Conservation (phyloP, 306 rosid genomes). For the Ceratonia siliqua region DNA sequence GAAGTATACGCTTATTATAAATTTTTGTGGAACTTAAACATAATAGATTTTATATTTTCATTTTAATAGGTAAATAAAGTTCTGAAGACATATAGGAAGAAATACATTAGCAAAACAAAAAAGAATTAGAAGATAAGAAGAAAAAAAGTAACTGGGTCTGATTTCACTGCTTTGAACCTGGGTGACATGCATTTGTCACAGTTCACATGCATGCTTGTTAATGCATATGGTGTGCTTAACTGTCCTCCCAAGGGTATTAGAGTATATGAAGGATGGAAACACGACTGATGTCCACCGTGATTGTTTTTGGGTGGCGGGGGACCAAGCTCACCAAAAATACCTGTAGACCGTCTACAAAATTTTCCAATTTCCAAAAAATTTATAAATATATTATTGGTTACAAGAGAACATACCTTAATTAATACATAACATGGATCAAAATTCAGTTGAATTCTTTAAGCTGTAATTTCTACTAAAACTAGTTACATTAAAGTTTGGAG, state of each 20-base stretch:
- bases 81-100: neutral
- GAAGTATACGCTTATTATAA: neutral
- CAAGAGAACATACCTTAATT: no score
- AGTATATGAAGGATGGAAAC: neutral
- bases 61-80: neutral
- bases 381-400: no score
- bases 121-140: neutral
- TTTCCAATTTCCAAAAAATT: no score
- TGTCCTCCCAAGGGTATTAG: neutral
- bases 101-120: neutral
- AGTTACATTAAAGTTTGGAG: no score
- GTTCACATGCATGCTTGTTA: neutral
- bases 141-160: neutral
- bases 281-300: neutral
- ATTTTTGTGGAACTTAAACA: neutral
- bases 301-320: neutral
- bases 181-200: neutral
- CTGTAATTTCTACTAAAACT: no score
- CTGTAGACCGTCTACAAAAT: neutral
- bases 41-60: neutral
- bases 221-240: neutral
- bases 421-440: no score
- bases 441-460: no score
- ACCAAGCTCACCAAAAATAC: no score
- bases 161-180: neutral